phyloP scores from a whole-genome alignment of 225 moss, liverwort and hornwort species.

The Physcomitrium patens region DNA sequence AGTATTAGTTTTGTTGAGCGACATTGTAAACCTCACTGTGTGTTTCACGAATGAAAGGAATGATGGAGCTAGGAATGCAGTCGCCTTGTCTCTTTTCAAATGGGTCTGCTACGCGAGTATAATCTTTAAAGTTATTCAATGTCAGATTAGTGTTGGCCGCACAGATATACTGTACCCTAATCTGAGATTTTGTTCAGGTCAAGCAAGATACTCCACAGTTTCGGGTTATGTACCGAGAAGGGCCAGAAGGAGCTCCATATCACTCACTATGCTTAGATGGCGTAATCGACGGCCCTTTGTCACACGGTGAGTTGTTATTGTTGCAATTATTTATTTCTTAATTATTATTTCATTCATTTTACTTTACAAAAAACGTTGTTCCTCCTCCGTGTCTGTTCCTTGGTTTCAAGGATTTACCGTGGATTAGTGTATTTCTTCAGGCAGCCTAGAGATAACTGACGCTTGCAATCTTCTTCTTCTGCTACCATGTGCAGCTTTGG shows the following conservation, averaged over 20 bases:
- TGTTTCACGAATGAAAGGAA: no score
- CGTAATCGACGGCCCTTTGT: conserved; percentile 75
- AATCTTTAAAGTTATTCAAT: neutral
- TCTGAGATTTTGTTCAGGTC: conserved; percentile 54
- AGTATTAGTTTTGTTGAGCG: no score
- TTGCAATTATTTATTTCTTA: no score
- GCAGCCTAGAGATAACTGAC: conserved; percentile 17
- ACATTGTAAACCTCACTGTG: no score
- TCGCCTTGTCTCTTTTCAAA: conserved; percentile 2
- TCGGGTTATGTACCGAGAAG: conserved; percentile 96
- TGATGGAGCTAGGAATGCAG: no score
- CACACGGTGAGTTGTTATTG: conserved; percentile 53
- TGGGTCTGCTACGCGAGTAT: conserved; percentile 3
- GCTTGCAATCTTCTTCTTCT: conserved; percentile 22
- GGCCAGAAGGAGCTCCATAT: conserved; percentile 85
- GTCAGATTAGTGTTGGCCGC: neutral
- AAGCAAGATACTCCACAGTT: conserved; percentile 81
- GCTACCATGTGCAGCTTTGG: conserved; percentile 64
- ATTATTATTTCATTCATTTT: no score
- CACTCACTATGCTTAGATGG: conserved; percentile 95
- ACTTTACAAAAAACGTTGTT: neutral
- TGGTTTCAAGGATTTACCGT: neutral
- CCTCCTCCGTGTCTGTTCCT: neutral
- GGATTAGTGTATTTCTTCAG: conserved; percentile 7
- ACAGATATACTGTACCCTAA: neutral